A percentile compares a stretch with the other conserved stretches of the same genome.
Evolutionary conservation across 31 red algal genomes (phyloP).

Genomic region (Endocladia muricata): DNA sequence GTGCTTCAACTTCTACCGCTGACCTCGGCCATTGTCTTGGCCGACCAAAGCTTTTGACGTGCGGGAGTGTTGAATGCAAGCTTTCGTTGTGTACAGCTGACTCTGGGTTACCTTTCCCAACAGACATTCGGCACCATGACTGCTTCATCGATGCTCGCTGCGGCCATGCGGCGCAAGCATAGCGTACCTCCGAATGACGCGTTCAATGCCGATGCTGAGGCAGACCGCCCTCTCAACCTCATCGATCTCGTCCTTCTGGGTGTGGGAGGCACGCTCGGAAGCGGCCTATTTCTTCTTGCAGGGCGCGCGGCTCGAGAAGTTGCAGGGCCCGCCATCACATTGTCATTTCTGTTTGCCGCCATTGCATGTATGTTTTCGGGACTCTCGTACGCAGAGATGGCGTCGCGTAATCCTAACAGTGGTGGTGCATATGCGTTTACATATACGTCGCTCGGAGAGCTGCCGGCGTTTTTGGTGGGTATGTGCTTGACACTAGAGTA

Average conservation of each 20-base stretch:
- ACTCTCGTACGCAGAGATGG: constrained; percentile 92
- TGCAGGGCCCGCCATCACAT: constrained; percentile 70
- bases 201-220: not conserved
- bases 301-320: constrained; percentile 74
- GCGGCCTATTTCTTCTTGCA: constrained; percentile 86
- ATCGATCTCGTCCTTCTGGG: constrained; percentile 62
- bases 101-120: no score
- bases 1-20: no score
- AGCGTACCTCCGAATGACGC: not conserved
- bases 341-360: constrained; percentile 75
- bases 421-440: constrained; percentile 91
- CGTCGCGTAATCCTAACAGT: constrained; percentile 61
- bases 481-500: constrained; percentile 92
- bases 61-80: no score
- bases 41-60: no score
- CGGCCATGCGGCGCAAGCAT: constrained; percentile 15
- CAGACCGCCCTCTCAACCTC: constrained; percentile 32
- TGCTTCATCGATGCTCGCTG: not conserved
- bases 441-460: constrained; percentile 71
- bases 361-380: constrained; percentile 69
- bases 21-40: no score
- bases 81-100: no score
- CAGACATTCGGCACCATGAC: not conserved
- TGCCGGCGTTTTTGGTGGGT: constrained; percentile 81
- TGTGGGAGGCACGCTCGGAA: constrained; percentile 84